Percentiles rank a stretch among this genome's conserved stretches.
phyloP scores from a whole-genome alignment of 495 filamentous ascomycete species.

The Chaetomium fimeti region DNA sequence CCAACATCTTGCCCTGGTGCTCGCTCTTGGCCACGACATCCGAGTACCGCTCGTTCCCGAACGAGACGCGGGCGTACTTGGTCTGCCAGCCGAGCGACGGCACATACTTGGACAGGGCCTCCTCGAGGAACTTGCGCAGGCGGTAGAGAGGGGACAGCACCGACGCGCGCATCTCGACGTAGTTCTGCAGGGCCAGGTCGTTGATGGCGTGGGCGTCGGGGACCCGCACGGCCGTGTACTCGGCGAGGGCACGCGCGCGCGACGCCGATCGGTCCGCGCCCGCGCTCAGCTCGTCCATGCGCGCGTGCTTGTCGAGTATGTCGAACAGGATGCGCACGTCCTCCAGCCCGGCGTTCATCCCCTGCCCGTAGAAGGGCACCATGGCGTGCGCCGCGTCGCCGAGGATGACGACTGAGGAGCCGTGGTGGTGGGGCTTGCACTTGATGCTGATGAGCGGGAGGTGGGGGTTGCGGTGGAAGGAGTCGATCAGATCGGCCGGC shows the following conservation, averaged over 20 bases:
- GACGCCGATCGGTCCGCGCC: conserved; percentile 32
- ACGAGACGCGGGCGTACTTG: conserved; percentile 90
- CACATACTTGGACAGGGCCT: conserved; percentile 71
- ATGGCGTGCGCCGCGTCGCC: conserved; percentile 97
- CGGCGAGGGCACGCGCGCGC: conserved; percentile 61
- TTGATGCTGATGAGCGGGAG: conserved; percentile 91
- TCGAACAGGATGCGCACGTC: conserved; percentile 80
- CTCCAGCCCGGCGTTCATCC: conserved; percentile 84
- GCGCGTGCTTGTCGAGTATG: conserved; percentile 61
- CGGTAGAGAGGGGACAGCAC: conserved; percentile 74
- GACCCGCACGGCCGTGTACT: conserved; percentile 69
- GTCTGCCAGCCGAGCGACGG: conserved; percentile 82
- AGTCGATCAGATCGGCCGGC: conserved; percentile 61
- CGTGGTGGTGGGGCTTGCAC: conserved; percentile 81
- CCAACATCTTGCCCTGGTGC: conserved; percentile 64
- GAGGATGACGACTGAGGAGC: conserved; percentile 73
- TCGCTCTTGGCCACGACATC: conserved; percentile 69
- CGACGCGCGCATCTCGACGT: conserved; percentile 84
- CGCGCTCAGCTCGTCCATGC: conserved; percentile 32
- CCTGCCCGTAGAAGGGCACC: conserved; percentile 92
- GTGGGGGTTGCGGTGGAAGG: conserved; percentile 78
- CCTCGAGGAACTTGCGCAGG: conserved; percentile 80
- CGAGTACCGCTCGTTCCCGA: conserved; percentile 86
- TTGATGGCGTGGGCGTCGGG: conserved; percentile 87
- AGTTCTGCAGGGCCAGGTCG: conserved; percentile 86